A percentile compares a stretch with the other conserved stretches of the same genome.
Conservation (phyloP, 2,329 filamentous ascomycete species). For the Microthyrium microscopicum region DNA sequence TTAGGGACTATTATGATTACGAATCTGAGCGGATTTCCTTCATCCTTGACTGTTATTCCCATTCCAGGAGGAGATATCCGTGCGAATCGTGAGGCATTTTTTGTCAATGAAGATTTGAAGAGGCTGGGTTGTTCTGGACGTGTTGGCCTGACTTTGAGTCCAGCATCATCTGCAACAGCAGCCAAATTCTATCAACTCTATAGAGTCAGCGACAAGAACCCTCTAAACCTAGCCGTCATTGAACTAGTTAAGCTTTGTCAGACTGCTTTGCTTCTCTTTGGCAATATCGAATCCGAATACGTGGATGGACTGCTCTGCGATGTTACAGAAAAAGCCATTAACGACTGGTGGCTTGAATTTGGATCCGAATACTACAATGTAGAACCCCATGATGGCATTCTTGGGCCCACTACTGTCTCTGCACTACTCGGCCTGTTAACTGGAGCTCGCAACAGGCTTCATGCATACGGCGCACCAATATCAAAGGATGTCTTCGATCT, state of each 20-base stretch:
- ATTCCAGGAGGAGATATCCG: conserved; percentile 75
- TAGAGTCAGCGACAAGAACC: conserved; percentile 66
- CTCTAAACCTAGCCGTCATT: conserved; percentile 60
- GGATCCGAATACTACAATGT: conserved; percentile 83
- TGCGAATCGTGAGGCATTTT: conserved; percentile 66
- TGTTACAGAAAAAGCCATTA: conserved; percentile 74
- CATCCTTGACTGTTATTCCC: conserved; percentile 76
- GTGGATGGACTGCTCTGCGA: conserved; percentile 88
- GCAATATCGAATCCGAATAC: conserved; percentile 72
- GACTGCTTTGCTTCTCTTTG: conserved; percentile 73
- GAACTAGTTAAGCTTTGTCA: conserved; percentile 89
- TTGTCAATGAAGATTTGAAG: conserved; percentile 90
- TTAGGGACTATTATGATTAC: conserved; percentile 84
- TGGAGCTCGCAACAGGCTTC: conserved; percentile 76
- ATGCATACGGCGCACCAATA: conserved; percentile 69
- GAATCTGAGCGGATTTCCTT: conserved; percentile 82
- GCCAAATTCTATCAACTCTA: conserved; percentile 89
- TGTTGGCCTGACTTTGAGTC: conserved; percentile 63
- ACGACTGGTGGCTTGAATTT: conserved; percentile 92
- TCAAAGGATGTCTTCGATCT: conserved; percentile 86
- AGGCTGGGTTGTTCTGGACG: conserved; percentile 81
- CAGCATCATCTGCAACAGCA: conserved; percentile 64
- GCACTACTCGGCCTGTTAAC: conserved; percentile 75
- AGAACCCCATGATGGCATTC: conserved; percentile 80
- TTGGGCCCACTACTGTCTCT: conserved; percentile 82